These are phyloP conservation scores for Starmerella tilneyi DNA, from an alignment of 805 yeast species.

Conservation along the genomic window DNA sequence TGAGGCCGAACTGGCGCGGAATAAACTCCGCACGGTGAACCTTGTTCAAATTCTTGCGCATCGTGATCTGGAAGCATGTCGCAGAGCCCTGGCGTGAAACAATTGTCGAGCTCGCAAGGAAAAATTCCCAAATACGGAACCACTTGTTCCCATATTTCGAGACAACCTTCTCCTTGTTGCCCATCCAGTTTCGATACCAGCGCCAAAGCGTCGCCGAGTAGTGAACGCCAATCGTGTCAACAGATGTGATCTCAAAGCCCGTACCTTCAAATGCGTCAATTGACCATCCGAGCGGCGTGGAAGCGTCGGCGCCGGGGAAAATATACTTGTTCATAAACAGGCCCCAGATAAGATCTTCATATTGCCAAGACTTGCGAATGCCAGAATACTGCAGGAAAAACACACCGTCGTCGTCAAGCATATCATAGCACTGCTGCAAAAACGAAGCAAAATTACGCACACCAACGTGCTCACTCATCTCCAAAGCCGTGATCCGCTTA, in stretches of 20 bases:
- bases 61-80: slow-evolving; percentile 78
- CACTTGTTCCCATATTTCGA: slow-evolving; percentile 79
- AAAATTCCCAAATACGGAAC: slow-evolving; percentile 90
- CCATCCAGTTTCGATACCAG: slow-evolving; percentile 92
- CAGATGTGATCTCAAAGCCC: slow-evolving; percentile 73
- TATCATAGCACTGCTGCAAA: slow-evolving; percentile 68
- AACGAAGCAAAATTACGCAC: slow-evolving; percentile 69
- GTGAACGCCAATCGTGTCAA: slow-evolving; percentile 86
- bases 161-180: slow-evolving; percentile 63
- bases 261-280: slow-evolving; percentile 64
- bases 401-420: slow-evolving; percentile 85
- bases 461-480: slow-evolving; percentile 96
- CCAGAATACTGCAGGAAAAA: slow-evolving; percentile 86
- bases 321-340: slow-evolving; percentile 90
- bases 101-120: slow-evolving; percentile 71
- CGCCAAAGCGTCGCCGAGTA: slow-evolving; percentile 85
- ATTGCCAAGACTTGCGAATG: slow-evolving; percentile 84
- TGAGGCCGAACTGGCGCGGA: slow-evolving; percentile 67
- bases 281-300: slow-evolving; percentile 83
- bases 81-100: slow-evolving; percentile 90
- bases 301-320: slow-evolving; percentile 96
- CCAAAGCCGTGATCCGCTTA: slow-evolving; percentile 80
- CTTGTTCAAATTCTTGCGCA: slow-evolving; percentile 80
- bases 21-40: slow-evolving; percentile 74
- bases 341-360: slow-evolving; percentile 90